A percentile compares a stretch with the other conserved stretches of the same genome.
Conservation (phyloP, 2,329 filamentous ascomycete species). For the Thielaviopsis musarum region DNA sequence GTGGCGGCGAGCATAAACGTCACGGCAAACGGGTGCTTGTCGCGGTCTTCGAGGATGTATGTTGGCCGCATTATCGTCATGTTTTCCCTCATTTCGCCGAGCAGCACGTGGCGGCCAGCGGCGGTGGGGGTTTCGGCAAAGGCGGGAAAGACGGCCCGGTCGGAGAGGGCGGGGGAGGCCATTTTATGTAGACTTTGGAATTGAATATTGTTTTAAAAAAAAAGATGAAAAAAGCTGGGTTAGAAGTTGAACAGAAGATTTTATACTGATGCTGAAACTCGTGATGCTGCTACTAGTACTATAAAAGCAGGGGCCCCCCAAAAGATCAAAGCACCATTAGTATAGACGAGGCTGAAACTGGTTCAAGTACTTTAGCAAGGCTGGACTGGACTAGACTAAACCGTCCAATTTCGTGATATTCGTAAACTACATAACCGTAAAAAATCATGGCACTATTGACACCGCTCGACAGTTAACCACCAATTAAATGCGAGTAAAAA, state of each 20-base stretch:
- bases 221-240: neutral
- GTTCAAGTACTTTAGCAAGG: neutral
- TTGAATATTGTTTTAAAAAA: neutral
- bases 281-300: neutral
- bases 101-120: constrained; percentile 11
- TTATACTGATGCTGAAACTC: neutral
- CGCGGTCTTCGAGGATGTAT: constrained; percentile 26
- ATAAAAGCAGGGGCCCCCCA: neutral
- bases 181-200: neutral
- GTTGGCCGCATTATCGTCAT: constrained; percentile 34
- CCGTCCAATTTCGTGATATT: neutral
- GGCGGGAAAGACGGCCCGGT: constrained; percentile 20
- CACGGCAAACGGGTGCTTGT: constrained; percentile 26
- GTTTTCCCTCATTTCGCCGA: constrained; percentile 29
- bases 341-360: constrained; percentile 1
- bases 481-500: too few species aligned
- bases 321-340: neutral
- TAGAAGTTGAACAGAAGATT: neutral
- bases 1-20: constrained; percentile 26
- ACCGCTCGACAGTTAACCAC: neutral
- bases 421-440: neutral
- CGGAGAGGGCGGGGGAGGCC: constrained; percentile 17
- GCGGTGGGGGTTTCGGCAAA: constrained; percentile 18
- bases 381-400: neutral
- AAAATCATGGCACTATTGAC: neutral